A percentile compares a stretch with the other conserved stretches of the same genome.
Conservation (phyloP, 306 rosid species). For the Quillaja saponaria region DNA sequence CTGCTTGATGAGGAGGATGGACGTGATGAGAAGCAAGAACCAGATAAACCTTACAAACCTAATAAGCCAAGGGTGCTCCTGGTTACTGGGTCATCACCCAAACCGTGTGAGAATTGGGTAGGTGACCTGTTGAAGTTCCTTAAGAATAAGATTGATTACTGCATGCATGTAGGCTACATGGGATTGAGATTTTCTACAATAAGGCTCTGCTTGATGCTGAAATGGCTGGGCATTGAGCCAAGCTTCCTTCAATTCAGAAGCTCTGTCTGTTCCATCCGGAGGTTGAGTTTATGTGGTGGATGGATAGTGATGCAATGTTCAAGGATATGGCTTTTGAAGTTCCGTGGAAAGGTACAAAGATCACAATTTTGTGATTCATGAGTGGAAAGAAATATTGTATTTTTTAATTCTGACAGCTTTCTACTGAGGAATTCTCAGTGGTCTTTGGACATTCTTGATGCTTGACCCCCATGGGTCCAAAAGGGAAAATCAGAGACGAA, state of each 20-base stretch:
- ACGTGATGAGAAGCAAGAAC: constrained; percentile 47
- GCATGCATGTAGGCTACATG: constrained; percentile 81
- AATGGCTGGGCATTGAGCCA: constrained; percentile 96
- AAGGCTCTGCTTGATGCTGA: constrained; percentile 82
- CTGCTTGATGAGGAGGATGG: constrained; percentile 41
- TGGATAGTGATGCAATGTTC: constrained; percentile 96
- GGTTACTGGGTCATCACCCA: constrained; percentile 64
- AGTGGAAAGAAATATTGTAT: constrained; percentile 86
- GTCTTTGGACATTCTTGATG: constrained; percentile 81
- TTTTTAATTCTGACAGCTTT: constrained; percentile 78
- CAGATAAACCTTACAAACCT: constrained; percentile 47
- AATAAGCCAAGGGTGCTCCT: constrained; percentile 58
- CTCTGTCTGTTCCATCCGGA: constrained; percentile 77
- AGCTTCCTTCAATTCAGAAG: constrained; percentile 72
- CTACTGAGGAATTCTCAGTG: constrained; percentile 78
- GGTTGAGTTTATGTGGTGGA: constrained; percentile 92
- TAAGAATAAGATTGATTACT: constrained; percentile 77
- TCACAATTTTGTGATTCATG: constrained; percentile 79
- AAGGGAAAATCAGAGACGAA: constrained; percentile 83
- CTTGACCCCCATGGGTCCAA: constrained; percentile 97
- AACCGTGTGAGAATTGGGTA: constrained; percentile 64
- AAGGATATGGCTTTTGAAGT: constrained; percentile 95
- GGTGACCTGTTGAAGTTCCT: constrained; percentile 60
- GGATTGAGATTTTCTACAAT: constrained; percentile 83
- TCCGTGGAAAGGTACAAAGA: constrained; percentile 81